Conservation (phyloP, 2,329 filamentous ascomycete genomes). For the Fusarium aywerte region DNA sequence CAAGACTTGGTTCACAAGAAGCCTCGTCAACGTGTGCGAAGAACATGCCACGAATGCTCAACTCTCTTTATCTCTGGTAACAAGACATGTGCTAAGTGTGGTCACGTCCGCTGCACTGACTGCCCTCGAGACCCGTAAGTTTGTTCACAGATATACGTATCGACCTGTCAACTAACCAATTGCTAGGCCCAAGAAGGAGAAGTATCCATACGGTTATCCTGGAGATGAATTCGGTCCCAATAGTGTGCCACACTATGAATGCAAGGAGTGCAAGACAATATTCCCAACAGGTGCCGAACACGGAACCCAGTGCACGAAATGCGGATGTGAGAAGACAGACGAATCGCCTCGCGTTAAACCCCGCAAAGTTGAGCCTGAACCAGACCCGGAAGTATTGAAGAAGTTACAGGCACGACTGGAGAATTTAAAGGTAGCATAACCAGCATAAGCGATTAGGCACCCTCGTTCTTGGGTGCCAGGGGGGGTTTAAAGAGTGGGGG, state of each 20-base stretch:
- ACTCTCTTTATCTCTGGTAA: conserved; percentile 67
- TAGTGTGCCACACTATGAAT: conserved; percentile 66
- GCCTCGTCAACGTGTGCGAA: conserved; percentile 76
- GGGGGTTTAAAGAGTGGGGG: conserved; percentile 34
- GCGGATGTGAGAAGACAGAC: conserved; percentile 68
- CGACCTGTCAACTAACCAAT: conserved; percentile 15
- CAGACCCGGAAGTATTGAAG: conserved; percentile 69
- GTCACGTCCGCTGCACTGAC: conserved; percentile 79
- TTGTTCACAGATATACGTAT: conserved; percentile 7
- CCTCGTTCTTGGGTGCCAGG: conserved; percentile 15
- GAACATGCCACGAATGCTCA: conserved; percentile 80
- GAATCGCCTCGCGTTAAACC: conserved; percentile 68
- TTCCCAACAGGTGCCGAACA: conserved; percentile 64
- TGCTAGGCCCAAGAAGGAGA: conserved; percentile 70
- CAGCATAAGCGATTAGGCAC: not conserved
- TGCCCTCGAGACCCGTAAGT: conserved; percentile 84
- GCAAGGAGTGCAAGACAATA: conserved; percentile 70
- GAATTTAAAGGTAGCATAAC: conserved; percentile 53
- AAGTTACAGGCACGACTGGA: conserved; percentile 67
- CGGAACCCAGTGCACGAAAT: conserved; percentile 67
- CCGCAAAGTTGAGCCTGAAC: conserved; percentile 69
- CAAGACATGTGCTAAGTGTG: conserved; percentile 75
- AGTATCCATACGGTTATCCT: conserved; percentile 76
- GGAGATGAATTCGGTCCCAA: conserved; percentile 69
- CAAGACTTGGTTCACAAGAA: conserved; percentile 79